Conservation (phyloP, 1,284 basidiomycete genomes). For the Puccinia brachypodii region DNA sequence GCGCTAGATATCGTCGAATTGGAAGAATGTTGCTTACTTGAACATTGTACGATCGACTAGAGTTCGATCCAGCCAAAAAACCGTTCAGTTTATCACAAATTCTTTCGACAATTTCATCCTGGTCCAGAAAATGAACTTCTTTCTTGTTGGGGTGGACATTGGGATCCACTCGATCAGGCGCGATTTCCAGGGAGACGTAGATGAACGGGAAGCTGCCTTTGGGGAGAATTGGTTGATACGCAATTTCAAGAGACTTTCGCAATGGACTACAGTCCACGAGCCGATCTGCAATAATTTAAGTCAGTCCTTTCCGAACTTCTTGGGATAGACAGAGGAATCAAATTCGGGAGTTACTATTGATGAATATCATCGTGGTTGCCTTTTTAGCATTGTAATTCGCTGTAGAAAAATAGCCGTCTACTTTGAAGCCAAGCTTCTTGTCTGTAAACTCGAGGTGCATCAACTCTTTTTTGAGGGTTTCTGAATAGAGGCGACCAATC, state of each 20-base stretch:
- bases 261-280: conserved; percentile 86
- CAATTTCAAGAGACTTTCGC: conserved; percentile 80
- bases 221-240: conserved; percentile 82
- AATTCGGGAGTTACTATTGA: conserved; percentile 72
- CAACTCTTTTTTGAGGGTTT: conserved; percentile 77
- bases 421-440: conserved; percentile 63
- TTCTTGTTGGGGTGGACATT: conserved; percentile 98
- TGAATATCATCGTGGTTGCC: conserved; percentile 84
- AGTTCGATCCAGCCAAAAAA: conserved; percentile 68
- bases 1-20: background rate
- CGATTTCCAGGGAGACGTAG: conserved; percentile 82
- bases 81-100: conserved; percentile 74
- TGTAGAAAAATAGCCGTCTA: conserved; percentile 76
- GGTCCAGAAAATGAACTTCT: conserved; percentile 85
- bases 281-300: conserved; percentile 68
- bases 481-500: conserved; percentile 79
- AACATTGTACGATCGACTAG: conserved; percentile 72
- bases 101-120: conserved; percentile 79
- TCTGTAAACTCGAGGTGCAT: conserved; percentile 61
- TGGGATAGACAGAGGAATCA: background rate
- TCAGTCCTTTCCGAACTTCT: background rate
- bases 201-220: conserved; percentile 89
- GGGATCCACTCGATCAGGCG: conserved; percentile 86
- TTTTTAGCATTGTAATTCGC: conserved; percentile 88
- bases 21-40: conserved; percentile 63